Evolutionary conservation across 2,329 filamentous ascomycete species (phyloP).

Genomic region (Aspergillus hortae): DNA sequence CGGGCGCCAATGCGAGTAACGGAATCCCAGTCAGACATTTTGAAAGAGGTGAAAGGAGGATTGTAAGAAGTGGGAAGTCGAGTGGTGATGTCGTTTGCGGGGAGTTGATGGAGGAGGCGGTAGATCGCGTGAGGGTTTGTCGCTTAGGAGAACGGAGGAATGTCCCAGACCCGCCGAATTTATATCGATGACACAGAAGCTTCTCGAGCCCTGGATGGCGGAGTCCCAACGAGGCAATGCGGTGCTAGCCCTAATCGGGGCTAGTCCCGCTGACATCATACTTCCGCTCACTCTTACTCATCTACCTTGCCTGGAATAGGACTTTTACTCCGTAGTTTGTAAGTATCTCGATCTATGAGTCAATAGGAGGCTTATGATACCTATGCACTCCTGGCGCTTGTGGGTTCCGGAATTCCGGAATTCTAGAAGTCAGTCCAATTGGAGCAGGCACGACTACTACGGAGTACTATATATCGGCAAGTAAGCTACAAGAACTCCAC

Average conservation of each 20-base stretch:
- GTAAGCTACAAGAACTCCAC: too few species aligned
- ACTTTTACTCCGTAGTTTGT: too few species aligned
- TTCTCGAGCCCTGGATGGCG: constrained; percentile 32
- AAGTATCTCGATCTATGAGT: too few species aligned
- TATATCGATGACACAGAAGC: constrained; percentile 38
- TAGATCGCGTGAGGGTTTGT: constrained; percentile 26
- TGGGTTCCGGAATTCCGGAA: too few species aligned
- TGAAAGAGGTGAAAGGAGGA: constrained; percentile 15
- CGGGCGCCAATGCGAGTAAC: constrained; percentile 94
- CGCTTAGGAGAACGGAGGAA: constrained; percentile 16
- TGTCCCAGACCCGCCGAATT: constrained; percentile 26
- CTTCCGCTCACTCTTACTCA: background rate
- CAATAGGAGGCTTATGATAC: too few species aligned
- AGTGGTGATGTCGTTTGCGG: constrained; percentile 4
- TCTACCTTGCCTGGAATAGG: background rate
- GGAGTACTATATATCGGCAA: too few species aligned
- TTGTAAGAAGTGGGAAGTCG: constrained; percentile 1
- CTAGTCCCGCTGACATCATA: constrained; percentile 24
- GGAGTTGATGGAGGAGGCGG: constrained; percentile 12
- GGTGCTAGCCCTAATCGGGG: background rate
- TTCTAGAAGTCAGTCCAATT: too few species aligned
- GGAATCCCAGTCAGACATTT: constrained; percentile 78
- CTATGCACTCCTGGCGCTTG: too few species aligned
- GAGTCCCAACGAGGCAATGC: constrained; percentile 20
- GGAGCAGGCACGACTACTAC: too few species aligned